Conservation (phyloP, 2,329 filamentous ascomycete genomes). For the Pseudocercospora crystallina region DNA sequence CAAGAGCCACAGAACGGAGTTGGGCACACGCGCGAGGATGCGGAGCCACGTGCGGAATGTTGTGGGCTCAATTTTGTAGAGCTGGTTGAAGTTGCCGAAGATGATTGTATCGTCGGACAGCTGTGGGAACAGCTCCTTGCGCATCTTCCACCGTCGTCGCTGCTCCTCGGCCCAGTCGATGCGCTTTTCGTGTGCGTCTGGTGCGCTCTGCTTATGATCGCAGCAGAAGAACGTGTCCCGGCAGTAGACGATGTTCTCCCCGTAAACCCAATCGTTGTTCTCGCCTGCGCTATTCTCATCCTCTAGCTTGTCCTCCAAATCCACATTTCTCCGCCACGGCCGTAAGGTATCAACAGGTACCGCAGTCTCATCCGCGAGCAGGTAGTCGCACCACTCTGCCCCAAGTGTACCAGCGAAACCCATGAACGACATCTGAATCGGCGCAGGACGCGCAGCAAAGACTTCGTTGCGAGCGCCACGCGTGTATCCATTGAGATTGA, state of each 20-base stretch:
- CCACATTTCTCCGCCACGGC: slow-evolving; percentile 72
- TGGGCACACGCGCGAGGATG: slow-evolving; percentile 80
- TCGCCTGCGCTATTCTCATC: slow-evolving; percentile 64
- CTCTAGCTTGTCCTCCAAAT: slow-evolving; percentile 65
- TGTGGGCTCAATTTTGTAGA: slow-evolving; percentile 99
- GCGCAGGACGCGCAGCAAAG: slow-evolving; percentile 89
- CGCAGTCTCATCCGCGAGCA: slow-evolving; percentile 84
- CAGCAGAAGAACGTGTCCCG: slow-evolving; percentile 97
- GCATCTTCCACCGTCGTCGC: slow-evolving; percentile 81
- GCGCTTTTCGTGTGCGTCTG: slow-evolving; percentile 64
- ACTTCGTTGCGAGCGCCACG: slow-evolving; percentile 95
- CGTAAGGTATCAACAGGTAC: slow-evolving; percentile 80
- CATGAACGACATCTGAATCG: slow-evolving; percentile 99
- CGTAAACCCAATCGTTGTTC: slow-evolving; percentile 82
- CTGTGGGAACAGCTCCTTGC: slow-evolving; percentile 83
- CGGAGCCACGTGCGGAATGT: slow-evolving; percentile 95
- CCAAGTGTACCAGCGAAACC: slow-evolving; percentile 94
- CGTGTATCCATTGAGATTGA: slow-evolving; percentile 98
- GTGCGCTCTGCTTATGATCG: slow-evolving; percentile 88
- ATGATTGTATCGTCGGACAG: slow-evolving; percentile 83
- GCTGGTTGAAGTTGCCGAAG: slow-evolving; percentile 95
- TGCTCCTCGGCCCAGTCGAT: slow-evolving; percentile 85
- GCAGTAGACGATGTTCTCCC: slow-evolving; percentile 94
- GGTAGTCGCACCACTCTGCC: slow-evolving; percentile 98
- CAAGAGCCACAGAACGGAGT: slow-evolving; percentile 91